Evolutionary conservation across 1,284 basidiomycete genomes (phyloP), one percentile per base, ranked within the genome.

Genomic region (Malassezia sp.): DNA sequence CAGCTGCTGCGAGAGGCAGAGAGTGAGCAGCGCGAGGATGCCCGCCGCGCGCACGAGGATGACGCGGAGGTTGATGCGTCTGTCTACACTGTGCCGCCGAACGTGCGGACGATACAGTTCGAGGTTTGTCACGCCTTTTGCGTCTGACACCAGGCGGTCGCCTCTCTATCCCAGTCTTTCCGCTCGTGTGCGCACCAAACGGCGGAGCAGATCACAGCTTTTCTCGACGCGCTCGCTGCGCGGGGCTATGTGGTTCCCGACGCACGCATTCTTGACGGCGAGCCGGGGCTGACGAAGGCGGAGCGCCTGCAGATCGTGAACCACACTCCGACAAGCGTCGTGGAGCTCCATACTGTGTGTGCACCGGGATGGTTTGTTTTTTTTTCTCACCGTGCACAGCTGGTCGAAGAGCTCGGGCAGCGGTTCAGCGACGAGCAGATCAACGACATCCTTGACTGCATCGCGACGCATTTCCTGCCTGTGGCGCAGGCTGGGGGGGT

Each of bases 231-330:
- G 28, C 77, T 93, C 38, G 47, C 56, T 11, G 18, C 35, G 11
- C 35, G 40, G 11, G 56, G 61, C 38, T 57, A 53, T 35, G 57
- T 52, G 8, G 38, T 49, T 38, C 51, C 45, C 11, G 59, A 61
- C 28, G 42, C 50, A 1, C 50, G 53, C 32, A 48, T 57, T 21
- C 57, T 46, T n/a, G 38, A 47, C 10, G 57, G 54, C 15, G 50
- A 39, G 12, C 84, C 80, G 51, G 77, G 78, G 8, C 74, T 95
- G 51, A 90, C 87, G 0, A 91, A 90, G 62, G 80, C 83, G 4
- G 89, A 95, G 74, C 85, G 89, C 59, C 75, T 95, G 4, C 87
- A 91, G 67, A 77, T 91, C 27, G 80, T 87, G 37, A 93, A 95
- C 66, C 76, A 91, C 12, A 83, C 83, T 0, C 90, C 89, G 1